Conservation (phyloP, 2,329 filamentous ascomycete genomes). For the Cladosporium sp. region DNA sequence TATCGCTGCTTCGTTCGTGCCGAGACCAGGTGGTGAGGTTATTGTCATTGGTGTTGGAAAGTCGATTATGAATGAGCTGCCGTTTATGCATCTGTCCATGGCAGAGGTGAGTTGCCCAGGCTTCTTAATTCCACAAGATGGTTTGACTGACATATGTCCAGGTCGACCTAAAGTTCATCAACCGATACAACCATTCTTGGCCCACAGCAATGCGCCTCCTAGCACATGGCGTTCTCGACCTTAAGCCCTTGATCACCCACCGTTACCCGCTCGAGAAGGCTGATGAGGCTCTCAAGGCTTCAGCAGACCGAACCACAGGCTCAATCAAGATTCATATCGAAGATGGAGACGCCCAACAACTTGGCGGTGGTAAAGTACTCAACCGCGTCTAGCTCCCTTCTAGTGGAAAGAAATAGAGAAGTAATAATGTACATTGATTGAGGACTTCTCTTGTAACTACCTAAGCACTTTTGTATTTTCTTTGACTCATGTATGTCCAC, state of each 20-base stretch:
- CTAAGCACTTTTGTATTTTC: neutral
- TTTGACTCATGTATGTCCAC: neutral
- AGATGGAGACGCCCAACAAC: slow-evolving; percentile 32
- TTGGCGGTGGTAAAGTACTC: neutral
- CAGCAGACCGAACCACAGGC: slow-evolving; percentile 48
- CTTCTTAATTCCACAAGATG: no score
- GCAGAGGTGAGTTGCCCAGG: slow-evolving; percentile 25
- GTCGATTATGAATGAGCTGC: slow-evolving; percentile 32
- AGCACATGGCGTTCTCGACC: slow-evolving; percentile 55
- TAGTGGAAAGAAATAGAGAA: neutral
- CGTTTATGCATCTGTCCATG: slow-evolving; percentile 35
- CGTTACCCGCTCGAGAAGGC: slow-evolving; percentile 59
- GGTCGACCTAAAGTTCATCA: slow-evolving; percentile 64
- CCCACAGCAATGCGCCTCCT: slow-evolving; percentile 60
- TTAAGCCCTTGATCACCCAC: slow-evolving; percentile 61
- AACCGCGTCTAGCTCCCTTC: neutral
- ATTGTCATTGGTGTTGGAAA: slow-evolving; percentile 35
- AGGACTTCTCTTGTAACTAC: neutral
- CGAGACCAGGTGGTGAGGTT: slow-evolving; percentile 25
- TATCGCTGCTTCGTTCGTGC: slow-evolving; percentile 25
- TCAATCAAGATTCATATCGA: slow-evolving; percentile 60
- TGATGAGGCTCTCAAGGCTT: slow-evolving; percentile 53
- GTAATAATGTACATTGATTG: no score
- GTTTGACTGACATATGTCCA: neutral
- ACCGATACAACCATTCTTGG: slow-evolving; percentile 68